Evolutionary conservation across 805 yeast genomes (phyloP).

Genomic region (Priceomyces fermenticarens): DNA sequence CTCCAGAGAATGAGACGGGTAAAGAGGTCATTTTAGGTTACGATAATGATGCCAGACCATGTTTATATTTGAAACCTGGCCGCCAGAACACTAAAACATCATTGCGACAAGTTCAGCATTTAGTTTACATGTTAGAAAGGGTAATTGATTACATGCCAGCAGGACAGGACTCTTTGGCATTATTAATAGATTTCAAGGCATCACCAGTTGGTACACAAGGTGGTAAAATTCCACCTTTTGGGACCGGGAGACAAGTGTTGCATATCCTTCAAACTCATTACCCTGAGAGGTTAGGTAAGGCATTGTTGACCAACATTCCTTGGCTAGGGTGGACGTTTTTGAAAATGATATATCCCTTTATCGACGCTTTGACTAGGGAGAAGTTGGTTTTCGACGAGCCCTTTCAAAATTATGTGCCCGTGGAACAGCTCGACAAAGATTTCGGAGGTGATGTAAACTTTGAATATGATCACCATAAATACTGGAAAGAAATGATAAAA

Average conservation of each 20-base stretch:
- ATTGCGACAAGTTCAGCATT: constrained; percentile 90
- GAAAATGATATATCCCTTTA: constrained; percentile 89
- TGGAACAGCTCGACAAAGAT: constrained; percentile 73
- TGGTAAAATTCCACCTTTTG: constrained; percentile 82
- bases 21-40: constrained; percentile 89
- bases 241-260: constrained; percentile 86
- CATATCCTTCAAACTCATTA: constrained; percentile 94
- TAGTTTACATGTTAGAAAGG: constrained; percentile 88
- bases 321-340: constrained; percentile 91
- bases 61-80: constrained; percentile 89
- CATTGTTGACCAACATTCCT: constrained; percentile 88
- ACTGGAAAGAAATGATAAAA: constrained; percentile 71
- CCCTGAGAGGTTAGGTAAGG: constrained; percentile 95
- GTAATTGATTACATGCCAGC: constrained; percentile 94
- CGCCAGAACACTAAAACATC: constrained; percentile 92
- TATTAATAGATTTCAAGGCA: constrained; percentile 88
- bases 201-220: constrained; percentile 58
- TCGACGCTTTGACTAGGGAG: constrained; percentile 92
- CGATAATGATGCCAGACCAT: constrained; percentile 88
- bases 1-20: constrained; percentile 82
- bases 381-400: constrained; percentile 91
- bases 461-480: constrained; percentile 72
- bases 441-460: constrained; percentile 88
- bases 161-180: constrained; percentile 91
- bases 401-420: constrained; percentile 76